Evolutionary conservation across 306 rosid genomes (phyloP), one percentile per base, ranked within the genome.

Genomic region (Pterocarpus santalinus): DNA sequence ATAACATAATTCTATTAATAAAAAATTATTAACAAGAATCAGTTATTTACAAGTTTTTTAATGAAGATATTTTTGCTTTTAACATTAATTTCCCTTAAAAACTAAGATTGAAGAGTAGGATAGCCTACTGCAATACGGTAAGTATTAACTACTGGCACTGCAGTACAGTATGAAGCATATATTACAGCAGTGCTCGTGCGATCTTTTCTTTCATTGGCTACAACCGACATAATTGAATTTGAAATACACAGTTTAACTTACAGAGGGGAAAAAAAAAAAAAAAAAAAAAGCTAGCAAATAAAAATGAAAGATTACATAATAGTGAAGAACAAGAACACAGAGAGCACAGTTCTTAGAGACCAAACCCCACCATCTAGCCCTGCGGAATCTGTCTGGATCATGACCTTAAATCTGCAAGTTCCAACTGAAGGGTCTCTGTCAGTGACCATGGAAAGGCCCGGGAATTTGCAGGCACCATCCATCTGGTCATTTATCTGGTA

Each of bases 401-500:
- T 93, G 87, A 91, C 83, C 72, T 58, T 74, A 85, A 95, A 95
- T 64, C 62, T 87, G 89, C 99, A 95, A 58, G 74, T 83, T 76
- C 84, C 90, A 36, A 16, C 1, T 4, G 99, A 90, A 28, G 99
- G 99, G 76, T 95, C 95, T 11, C 41, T 84, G 8, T 80, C 83
- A 15, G 94, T 89, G 70, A 93, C 64, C 13, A 77, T 55, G 1
- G 99, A 89, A 65, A 95, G 94, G 11, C 88, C 89, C 13, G 97
- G 90, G 83, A 95, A 95, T 81, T 81, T 83, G 78, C 99, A 95
- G 7, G 97, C 95, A 53, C 76, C 78, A 0, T 85, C 89, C 10
- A 86, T 70, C 90, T 95, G 99, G 58, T 93, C 86, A 66, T 86
- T 39, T 34, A 83, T 85, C 88, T 93, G 99, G 78, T 75, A 95